These are phyloP conservation scores for Apiotrichum akiyoshidainum DNA, from an alignment of 1,284 basidiomycete genomes.

Conservation along the genomic window DNA sequence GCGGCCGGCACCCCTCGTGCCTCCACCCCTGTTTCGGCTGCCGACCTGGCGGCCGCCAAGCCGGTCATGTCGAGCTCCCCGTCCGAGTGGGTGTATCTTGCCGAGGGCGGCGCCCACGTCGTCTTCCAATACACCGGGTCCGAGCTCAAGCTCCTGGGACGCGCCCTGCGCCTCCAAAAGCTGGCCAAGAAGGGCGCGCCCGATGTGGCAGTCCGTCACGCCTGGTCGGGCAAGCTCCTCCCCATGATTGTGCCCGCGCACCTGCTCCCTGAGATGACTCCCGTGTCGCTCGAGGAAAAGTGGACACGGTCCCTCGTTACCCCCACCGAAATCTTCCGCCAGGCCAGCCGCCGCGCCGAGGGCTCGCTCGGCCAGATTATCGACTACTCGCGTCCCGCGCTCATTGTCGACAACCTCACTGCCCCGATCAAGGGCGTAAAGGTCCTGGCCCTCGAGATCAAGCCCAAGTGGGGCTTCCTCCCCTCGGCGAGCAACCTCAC, in stretches of 20 bases:
- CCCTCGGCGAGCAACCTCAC: constrained; percentile 60
- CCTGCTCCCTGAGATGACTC: constrained; percentile 60
- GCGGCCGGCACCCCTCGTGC: not conserved
- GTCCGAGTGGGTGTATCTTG: constrained; percentile 72
- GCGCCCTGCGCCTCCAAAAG: constrained; percentile 58
- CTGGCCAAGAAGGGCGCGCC: constrained; percentile 2
- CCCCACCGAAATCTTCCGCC: constrained; percentile 57
- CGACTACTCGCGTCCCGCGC: constrained; percentile 64
- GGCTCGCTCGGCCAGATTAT: constrained; percentile 52
- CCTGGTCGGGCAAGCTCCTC: constrained; percentile 34
- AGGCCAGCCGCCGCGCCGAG: constrained; percentile 56
- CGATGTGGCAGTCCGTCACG: constrained; percentile 11
- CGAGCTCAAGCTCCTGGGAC: constrained; percentile 57
- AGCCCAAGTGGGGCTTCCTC: constrained; percentile 95
- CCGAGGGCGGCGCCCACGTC: constrained; percentile 84
- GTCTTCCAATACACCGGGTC: constrained; percentile 75
- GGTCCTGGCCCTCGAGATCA: constrained; percentile 73
- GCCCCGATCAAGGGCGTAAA: constrained; percentile 45
- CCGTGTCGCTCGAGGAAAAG: constrained; percentile 56
- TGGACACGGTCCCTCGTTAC: constrained; percentile 63
- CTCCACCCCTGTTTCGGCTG: not conserved
- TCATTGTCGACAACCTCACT: constrained; percentile 59
- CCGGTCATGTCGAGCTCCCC: not conserved
- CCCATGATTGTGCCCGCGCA: constrained; percentile 57
- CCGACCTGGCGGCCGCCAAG: not conserved